Conservation (phyloP, 2,329 filamentous ascomycete genomes). For the Esteya vermicola region DNA sequence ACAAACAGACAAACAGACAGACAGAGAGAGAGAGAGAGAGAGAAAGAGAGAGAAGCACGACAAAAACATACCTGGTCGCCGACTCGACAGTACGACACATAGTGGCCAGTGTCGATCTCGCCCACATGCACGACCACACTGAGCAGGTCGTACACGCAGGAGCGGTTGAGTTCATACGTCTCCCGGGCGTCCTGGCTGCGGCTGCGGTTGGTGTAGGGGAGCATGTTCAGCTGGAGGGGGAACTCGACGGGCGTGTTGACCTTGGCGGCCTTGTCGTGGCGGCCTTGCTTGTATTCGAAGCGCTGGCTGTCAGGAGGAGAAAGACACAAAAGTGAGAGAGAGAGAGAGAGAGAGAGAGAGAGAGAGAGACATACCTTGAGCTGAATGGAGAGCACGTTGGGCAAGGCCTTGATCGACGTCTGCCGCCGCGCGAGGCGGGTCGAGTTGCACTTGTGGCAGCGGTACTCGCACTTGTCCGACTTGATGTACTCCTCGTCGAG, state of each 20-base stretch:
- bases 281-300: conserved; percentile 61
- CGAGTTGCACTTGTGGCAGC: conserved; percentile 65
- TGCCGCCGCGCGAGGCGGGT: conserved; percentile 73
- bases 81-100: conserved; percentile 76
- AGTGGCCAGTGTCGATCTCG: conserved; percentile 85
- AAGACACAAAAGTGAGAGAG: no score
- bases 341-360: no score
- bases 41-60: not conserved
- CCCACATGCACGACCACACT: conserved; percentile 89
- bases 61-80: conserved; percentile 49
- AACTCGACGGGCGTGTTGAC: conserved; percentile 80
- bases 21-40: not conserved
- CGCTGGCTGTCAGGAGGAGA: conserved; percentile 21
- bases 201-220: conserved; percentile 68
- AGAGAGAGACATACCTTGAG: conserved; percentile 53
- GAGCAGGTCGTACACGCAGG: conserved; percentile 72
- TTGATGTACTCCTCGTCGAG: conserved; percentile 77
- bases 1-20: not conserved
- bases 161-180: conserved; percentile 41
- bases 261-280: conserved; percentile 63
- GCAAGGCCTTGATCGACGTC: conserved; percentile 69
- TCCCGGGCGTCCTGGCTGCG: conserved; percentile 34
- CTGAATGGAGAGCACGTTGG: conserved; percentile 82
- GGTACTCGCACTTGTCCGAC: conserved; percentile 78
- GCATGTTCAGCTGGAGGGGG: conserved; percentile 75